Base-by-base conservation (phyloP, 768 basidiomycete species). In the Lentinus brumalis region DNA sequence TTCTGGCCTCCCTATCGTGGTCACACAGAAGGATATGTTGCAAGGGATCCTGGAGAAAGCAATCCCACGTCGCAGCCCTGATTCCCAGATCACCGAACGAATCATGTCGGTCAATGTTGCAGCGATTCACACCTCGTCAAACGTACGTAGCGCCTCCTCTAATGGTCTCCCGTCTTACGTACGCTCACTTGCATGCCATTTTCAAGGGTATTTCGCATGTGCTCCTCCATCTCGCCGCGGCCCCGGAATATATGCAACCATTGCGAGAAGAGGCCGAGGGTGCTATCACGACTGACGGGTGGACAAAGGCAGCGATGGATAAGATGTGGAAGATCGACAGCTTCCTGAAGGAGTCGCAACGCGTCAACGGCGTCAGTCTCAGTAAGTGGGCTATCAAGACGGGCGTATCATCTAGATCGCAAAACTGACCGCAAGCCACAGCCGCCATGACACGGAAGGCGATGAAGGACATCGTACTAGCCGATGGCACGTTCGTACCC, bases 401-500 rank as follows among this genome's bases (percentile, higher is more conserved):
- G 21, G 21, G 21, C 21, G 21, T 26, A 26, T 26, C 21, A 26
- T 26, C 21, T 26, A 26, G 21, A 26, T 26, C 21, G 21, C 21
- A 26, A 26, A 26, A 35, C 11, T 46, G 35, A 35, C 35, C 35
- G 11, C 11, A 11, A 7, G 35, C 35, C 11, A 12, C 51, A 61
- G 60, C 31, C 18, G 14, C 54, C 9, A 42, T 69, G 53, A 42
- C 30, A 2, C 70, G 73, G 14, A 39, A 63, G 38, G 65, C 71
- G 26, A 18, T 73, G 41, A 53, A 68, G 12, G 70, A 72, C 39
- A 67, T 65, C 63, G 70, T 64, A 8, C 67, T 75, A 55, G 75
- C 75, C 18, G 69, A 77, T 52, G 78, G 76, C 42, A 70, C 74
- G 41, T 69, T 65, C 35, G 61, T 76, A 47, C 79, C 80, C n/a